A percentile compares a stretch with the other conserved stretches of the same genome.
Evolutionary conservation across 2,329 filamentous ascomycete species (phyloP).

Genomic region (Ophiostoma triangulosporum): DNA sequence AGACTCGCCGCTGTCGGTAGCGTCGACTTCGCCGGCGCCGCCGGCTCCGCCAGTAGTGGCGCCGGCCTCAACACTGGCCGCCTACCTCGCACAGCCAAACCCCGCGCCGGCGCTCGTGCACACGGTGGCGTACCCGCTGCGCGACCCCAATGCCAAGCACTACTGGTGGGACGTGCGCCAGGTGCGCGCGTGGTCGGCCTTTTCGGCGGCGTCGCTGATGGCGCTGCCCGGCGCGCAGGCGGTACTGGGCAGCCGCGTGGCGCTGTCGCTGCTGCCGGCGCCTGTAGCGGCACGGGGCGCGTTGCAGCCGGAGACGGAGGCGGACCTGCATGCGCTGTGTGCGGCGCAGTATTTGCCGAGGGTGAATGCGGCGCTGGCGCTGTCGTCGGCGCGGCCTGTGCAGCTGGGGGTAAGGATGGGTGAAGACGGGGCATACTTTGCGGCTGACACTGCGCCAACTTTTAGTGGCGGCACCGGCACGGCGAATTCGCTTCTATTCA

Average conservation of each 20-base stretch:
- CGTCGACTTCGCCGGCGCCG: conserved; percentile 18
- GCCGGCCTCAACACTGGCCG: conserved; percentile 41
- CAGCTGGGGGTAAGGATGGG: conserved; percentile 23
- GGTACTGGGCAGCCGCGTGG: conserved; percentile 58
- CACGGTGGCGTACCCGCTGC: conserved; percentile 56
- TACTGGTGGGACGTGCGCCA: conserved; percentile 97
- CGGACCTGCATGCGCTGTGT: conserved; percentile 61
- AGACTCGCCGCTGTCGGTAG: conserved; percentile 27
- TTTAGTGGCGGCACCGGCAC: no score
- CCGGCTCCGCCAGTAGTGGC: conserved; percentile 18
- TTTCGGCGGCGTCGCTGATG: conserved; percentile 59
- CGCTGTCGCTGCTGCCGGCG: conserved; percentile 45
- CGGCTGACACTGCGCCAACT: conserved; percentile 40
- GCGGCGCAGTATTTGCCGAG: conserved; percentile 70
- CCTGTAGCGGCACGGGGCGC: conserved; percentile 35
- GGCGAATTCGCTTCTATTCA: no score
- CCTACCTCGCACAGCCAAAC: conserved; percentile 67
- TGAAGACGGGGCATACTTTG: conserved; percentile 34
- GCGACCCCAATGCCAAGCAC: conserved; percentile 58
- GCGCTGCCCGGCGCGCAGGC: conserved; percentile 58
- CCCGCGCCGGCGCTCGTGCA: conserved; percentile 72
- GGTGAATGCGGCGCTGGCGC: conserved; percentile 68
- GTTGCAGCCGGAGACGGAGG: conserved; percentile 65
- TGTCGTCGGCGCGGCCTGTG: conserved; percentile 56
- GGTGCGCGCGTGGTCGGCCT: conserved; percentile 68